These are phyloP conservation scores for Colletotrichum shisoi DNA, from an alignment of 2,329 filamentous ascomycete genomes.

Conservation along the genomic window DNA sequence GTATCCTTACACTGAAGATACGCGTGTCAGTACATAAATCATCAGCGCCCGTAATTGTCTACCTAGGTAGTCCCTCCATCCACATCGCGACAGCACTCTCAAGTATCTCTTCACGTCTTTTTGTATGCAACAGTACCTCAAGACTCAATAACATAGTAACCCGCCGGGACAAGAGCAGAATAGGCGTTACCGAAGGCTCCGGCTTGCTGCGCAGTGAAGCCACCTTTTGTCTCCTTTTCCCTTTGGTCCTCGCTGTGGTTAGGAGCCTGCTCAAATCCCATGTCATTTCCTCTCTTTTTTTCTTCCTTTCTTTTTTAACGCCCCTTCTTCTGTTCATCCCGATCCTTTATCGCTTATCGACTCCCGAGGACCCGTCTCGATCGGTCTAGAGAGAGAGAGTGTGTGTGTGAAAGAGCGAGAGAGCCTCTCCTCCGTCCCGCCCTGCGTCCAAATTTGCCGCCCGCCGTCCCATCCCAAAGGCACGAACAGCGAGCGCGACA, in stretches of 20 bases:
- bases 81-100: constrained; percentile 7
- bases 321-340: not conserved
- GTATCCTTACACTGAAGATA: not conserved
- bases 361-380: not conserved
- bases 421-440: not conserved
- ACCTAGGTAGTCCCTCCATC: not conserved
- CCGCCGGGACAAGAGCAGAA: not conserved
- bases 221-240: constrained; percentile 26
- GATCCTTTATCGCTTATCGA: not conserved
- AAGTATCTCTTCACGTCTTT: not conserved
- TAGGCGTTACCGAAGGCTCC: constrained; percentile 37
- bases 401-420: no score
- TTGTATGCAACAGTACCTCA: not conserved
- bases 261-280: constrained; percentile 13
- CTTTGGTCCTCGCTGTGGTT: not conserved
- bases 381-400: no score
- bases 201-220: constrained; percentile 21
- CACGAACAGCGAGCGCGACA: no score
- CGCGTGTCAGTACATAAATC: not conserved
- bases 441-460: constrained; percentile 4
- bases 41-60: no score
- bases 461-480: constrained; percentile 17
- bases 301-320: not conserved
- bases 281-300: not conserved
- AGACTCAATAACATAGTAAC: not conserved